These are phyloP conservation scores for Phoenix roebelenii DNA, from an alignment of 176 grass and related monocot species.

Conservation along the genomic window DNA sequence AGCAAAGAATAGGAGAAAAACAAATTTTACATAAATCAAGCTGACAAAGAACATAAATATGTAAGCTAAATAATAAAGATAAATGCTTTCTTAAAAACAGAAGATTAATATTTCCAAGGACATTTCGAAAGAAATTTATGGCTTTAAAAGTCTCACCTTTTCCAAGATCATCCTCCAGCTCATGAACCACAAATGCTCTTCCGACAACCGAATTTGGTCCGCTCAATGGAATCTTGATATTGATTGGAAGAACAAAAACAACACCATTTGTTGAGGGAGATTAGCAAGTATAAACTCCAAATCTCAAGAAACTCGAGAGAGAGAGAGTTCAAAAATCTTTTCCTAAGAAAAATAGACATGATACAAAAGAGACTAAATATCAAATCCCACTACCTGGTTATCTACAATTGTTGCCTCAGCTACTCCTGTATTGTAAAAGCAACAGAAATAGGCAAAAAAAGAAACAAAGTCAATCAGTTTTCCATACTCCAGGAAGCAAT, in stretches of 20 bases:
- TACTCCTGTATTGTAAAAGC: slow-evolving; percentile 48
- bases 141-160: slow-evolving; percentile 39
- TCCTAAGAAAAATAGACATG: no score
- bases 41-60: slow-evolving; percentile 1
- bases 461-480: no score
- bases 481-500: no score
- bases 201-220: slow-evolving; percentile 88
- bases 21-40: neutral
- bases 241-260: slow-evolving; percentile 2
- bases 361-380: no score
- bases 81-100: no score
- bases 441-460: slow-evolving; percentile 13
- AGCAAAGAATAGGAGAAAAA: slow-evolving; percentile 5
- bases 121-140: no score
- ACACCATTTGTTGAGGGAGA: no score
- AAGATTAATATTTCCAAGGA: no score
- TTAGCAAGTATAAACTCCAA: no score
- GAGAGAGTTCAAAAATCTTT: no score
- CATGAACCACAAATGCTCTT: slow-evolving; percentile 97
- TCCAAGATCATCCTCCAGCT: slow-evolving; percentile 94
- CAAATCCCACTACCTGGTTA: slow-evolving; percentile 44
- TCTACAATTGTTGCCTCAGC: slow-evolving; percentile 83
- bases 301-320: no score
- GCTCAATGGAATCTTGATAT: slow-evolving; percentile 69
- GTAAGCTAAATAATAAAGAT: no score